A percentile compares a stretch with the other conserved stretches of the same genome.
Conservation (phyloP, 495 filamentous ascomycete species). For the Podospora pseudocomata region DNA sequence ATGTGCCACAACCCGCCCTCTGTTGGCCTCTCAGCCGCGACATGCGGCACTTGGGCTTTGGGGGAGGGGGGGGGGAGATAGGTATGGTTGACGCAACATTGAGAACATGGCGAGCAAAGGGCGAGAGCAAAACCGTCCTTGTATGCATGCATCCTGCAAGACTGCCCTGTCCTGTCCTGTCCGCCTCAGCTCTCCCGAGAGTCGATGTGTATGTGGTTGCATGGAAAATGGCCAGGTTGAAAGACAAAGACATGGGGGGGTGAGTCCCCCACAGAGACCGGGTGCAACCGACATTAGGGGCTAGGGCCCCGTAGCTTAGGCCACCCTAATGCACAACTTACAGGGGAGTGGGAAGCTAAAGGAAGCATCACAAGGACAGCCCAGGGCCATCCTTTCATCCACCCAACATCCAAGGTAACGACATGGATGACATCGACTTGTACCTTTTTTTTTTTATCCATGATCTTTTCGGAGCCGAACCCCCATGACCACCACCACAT, state of each 20-base stretch:
- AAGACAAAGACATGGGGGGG: too few relatives aligned
- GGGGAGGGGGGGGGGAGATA: background rate
- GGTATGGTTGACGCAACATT: slow-evolving; percentile 12
- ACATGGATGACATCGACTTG: background rate
- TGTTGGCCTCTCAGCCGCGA: slow-evolving; percentile 5
- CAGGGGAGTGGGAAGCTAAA: background rate
- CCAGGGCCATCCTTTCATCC: background rate
- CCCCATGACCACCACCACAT: background rate
- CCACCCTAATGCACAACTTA: background rate
- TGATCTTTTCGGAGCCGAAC: background rate
- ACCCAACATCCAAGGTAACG: background rate
- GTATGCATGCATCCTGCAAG: slow-evolving; percentile 3
- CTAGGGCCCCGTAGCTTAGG: background rate
- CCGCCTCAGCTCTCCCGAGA: background rate
- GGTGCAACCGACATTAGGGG: slow-evolving; percentile 3
- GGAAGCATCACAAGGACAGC: background rate
- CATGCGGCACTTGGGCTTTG: background rate
- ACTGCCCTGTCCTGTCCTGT: background rate
- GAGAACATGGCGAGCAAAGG: slow-evolving; percentile 8
- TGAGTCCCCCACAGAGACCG: background rate
- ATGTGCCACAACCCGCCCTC: slow-evolving; percentile 8
- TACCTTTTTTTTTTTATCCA: background rate
- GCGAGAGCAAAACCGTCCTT: background rate
- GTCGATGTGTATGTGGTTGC: background rate
- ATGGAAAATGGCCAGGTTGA: background rate